phyloP scores from a whole-genome alignment of 208 protist species.

The Borovskyia barvae region DNA sequence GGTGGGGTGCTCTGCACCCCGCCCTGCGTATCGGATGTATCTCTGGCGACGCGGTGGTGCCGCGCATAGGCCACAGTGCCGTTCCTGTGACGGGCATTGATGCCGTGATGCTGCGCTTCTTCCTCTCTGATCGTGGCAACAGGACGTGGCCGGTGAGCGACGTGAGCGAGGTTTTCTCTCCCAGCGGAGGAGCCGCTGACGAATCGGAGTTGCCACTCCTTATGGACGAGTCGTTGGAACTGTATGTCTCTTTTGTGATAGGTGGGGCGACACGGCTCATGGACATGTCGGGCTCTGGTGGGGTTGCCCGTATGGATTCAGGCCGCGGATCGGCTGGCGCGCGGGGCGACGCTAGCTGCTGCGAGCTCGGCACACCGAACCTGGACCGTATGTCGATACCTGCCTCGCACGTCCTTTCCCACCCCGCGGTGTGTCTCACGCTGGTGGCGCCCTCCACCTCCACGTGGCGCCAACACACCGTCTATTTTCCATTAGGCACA shows the following conservation, averaged over 20 bases:
- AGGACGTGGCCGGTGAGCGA: too few relatives aligned
- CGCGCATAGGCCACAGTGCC: slow-evolving; percentile 35
- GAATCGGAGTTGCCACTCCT: too few relatives aligned
- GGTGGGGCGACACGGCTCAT: slow-evolving; percentile 22
- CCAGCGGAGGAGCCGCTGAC: too few relatives aligned
- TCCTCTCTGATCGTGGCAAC: slow-evolving; percentile 14
- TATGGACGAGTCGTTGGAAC: slow-evolving; percentile 1
- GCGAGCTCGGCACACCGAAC: slow-evolving; percentile 1
- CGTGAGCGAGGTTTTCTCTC: too few relatives aligned
- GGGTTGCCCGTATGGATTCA: neutral
- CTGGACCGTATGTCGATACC: slow-evolving; percentile 7
- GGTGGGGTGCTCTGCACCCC: slow-evolving; percentile 19
- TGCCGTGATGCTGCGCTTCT: slow-evolving; percentile 10
- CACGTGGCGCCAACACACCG: slow-evolving; percentile 27
- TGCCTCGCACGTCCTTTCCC: slow-evolving; percentile 12
- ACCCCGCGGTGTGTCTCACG: slow-evolving; percentile 27
- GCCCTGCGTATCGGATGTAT: slow-evolving; percentile 9
- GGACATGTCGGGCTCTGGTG: neutral
- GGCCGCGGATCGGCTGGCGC: neutral
- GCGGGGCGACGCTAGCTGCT: neutral
- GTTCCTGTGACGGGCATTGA: slow-evolving; percentile 9
- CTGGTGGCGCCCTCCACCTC: neutral
- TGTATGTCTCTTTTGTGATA: slow-evolving; percentile 23
- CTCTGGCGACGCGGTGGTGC: neutral
- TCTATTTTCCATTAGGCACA: slow-evolving; percentile 37